These are phyloP conservation scores for Uromyces viciae-fabae DNA, from an alignment of 1,284 basidiomycete genomes.

Conservation along the genomic window DNA sequence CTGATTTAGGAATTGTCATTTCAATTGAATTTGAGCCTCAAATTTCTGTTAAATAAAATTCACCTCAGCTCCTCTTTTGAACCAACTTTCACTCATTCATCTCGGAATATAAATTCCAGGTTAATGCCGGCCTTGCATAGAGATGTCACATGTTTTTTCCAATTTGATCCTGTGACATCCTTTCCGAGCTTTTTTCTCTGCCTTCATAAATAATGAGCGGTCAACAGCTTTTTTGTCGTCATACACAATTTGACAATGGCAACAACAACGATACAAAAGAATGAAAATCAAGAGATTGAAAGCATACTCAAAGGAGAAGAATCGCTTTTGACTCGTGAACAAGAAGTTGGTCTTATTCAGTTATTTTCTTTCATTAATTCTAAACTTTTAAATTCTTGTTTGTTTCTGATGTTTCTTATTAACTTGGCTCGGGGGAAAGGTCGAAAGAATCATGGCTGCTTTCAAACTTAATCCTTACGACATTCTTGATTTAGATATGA, in stretches of 20 bases:
- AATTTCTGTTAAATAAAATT: no score
- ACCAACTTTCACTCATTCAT: no score
- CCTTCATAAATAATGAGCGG: no score
- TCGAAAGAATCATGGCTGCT: slow-evolving; percentile 28
- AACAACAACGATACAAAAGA: not conserved
- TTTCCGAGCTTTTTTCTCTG: no score
- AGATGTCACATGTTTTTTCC: no score
- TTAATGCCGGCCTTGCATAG: no score
- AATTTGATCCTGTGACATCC: no score
- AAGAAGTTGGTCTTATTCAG: not conserved
- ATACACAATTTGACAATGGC: not conserved
- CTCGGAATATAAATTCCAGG: no score
- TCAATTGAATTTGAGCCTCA: no score
- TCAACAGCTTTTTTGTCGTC: no score
- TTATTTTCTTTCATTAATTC: not conserved
- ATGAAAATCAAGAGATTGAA: slow-evolving; percentile 21
- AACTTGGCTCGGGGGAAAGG: not conserved
- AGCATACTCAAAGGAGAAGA: slow-evolving; percentile 37
- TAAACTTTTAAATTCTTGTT: not conserved
- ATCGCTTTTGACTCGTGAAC: slow-evolving; percentile 29
- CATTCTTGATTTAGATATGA: slow-evolving; percentile 29
- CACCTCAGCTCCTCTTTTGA: no score
- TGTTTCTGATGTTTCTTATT: not conserved
- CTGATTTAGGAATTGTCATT: no score
- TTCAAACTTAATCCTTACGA: slow-evolving; percentile 43